Evolutionary conservation across 2,329 filamentous ascomycete species (phyloP).

Genomic region (Lojkania enalia): DNA sequence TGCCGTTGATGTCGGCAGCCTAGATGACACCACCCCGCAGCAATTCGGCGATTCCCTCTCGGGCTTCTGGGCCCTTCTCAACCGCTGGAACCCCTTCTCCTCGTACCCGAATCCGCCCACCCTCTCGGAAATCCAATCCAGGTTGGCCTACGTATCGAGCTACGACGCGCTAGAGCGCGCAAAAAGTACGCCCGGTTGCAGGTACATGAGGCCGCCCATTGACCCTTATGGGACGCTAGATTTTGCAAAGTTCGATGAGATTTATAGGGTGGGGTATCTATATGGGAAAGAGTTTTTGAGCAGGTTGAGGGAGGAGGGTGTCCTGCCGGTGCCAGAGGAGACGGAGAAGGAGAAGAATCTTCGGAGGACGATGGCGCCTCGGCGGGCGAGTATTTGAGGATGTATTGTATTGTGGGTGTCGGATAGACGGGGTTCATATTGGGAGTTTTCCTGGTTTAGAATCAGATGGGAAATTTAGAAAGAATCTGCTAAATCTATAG

Average conservation of each 20-base stretch:
- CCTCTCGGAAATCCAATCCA: constrained; percentile 90
- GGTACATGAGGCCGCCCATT: constrained; percentile 96
- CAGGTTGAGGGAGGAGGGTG: constrained; percentile 75
- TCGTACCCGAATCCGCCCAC: constrained; percentile 88
- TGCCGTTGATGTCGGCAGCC: constrained; percentile 87
- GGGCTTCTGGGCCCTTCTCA: constrained; percentile 91
- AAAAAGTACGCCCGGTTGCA: constrained; percentile 85
- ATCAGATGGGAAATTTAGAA: no score
- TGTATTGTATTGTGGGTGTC: no score
- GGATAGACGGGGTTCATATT: no score
- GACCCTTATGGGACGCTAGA: constrained; percentile 93
- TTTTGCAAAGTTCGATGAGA: constrained; percentile 97
- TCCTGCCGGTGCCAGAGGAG: constrained; percentile 62
- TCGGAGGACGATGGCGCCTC: constrained; percentile 56
- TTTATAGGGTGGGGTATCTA: constrained; percentile 84
- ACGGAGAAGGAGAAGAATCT: constrained; percentile 56
- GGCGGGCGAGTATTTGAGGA: constrained; percentile 51
- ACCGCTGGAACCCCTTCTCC: constrained; percentile 97
- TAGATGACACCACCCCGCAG: constrained; percentile 92
- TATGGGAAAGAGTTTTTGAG: constrained; percentile 82
- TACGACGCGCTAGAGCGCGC: constrained; percentile 93
- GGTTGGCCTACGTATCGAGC: constrained; percentile 91
- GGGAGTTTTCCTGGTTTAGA: no score
- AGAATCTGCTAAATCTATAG: no score
- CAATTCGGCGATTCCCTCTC: constrained; percentile 91